Evolutionary conservation across 139 green algal species (phyloP).

Genomic region (Auxenochlorella pyrenoidosa): DNA sequence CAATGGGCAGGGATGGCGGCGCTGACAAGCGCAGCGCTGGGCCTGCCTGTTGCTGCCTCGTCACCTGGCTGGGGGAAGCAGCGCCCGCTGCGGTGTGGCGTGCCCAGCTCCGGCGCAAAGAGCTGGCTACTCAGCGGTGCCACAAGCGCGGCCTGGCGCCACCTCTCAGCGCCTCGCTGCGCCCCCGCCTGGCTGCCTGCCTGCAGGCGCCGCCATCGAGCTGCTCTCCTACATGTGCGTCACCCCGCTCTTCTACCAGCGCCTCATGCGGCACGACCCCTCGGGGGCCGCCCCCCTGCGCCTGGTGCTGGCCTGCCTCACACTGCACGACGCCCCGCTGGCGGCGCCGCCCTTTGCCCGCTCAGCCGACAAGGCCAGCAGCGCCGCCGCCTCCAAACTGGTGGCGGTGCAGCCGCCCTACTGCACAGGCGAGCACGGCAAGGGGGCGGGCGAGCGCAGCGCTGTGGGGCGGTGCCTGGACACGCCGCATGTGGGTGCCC

Average conservation of each 20-base stretch:
- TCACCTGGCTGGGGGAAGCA: no score
- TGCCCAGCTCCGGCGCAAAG: no score
- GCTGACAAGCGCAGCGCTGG: neutral
- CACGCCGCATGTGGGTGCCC: no score
- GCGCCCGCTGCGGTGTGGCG: no score
- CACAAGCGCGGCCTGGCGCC: no score
- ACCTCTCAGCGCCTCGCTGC: neutral
- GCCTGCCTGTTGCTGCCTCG: neutral
- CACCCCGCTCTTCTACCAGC: slow-evolving; percentile 51
- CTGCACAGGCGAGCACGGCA: slow-evolving; percentile 10
- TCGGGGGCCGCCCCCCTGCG: slow-evolving; percentile 43
- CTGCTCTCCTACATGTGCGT: slow-evolving; percentile 48
- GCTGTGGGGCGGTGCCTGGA: neutral
- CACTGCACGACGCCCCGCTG: slow-evolving; percentile 45
- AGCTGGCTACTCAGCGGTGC: no score
- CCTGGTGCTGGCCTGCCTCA: slow-evolving; percentile 40
- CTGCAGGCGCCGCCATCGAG: slow-evolving; percentile 51
- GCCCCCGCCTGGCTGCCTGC: no score
- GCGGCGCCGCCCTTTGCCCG: slow-evolving; percentile 44
- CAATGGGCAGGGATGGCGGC: neutral
- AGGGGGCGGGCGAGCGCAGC: neutral
- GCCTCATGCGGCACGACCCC: slow-evolving; percentile 49
- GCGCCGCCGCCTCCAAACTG: slow-evolving; percentile 14
- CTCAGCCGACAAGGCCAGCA: slow-evolving; percentile 8
- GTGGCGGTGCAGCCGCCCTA: slow-evolving; percentile 44